phyloP scores from a whole-genome alignment of 768 basidiomycete species.

The Gymnopilus dilepis region DNA sequence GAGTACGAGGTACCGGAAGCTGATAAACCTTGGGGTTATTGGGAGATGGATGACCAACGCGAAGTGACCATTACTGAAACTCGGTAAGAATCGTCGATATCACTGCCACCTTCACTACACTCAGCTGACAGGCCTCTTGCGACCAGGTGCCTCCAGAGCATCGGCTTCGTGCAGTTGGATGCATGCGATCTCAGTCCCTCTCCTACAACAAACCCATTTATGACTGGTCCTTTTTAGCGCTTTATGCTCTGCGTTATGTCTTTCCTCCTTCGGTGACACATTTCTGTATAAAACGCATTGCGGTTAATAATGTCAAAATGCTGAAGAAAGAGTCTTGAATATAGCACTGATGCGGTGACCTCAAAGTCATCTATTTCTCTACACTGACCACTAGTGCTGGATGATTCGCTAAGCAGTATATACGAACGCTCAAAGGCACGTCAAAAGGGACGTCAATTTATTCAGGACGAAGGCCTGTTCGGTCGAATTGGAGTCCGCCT shows the following conservation, averaged over 20 bases:
- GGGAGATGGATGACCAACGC: neutral
- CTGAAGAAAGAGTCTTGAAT: no score
- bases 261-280: no score
- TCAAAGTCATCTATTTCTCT: neutral
- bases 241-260: neutral
- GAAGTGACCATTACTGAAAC: neutral
- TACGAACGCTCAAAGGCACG: slow-evolving; percentile 20
- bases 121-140: neutral
- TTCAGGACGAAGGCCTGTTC: slow-evolving; percentile 45
- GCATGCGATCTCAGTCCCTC: neutral
- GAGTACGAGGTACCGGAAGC: neutral
- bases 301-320: no score
- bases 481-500: slow-evolving; percentile 47
- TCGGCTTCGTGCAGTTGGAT: neutral
- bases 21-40: neutral
- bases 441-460: slow-evolving; percentile 40
- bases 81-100: neutral
- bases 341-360: no score
- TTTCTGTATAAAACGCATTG: no score
- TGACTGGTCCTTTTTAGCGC: neutral
- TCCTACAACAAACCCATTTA: neutral
- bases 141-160: neutral
- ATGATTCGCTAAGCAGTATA: no score
- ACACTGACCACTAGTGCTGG: neutral
- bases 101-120: neutral